phyloP scores from a whole-genome alignment of 768 basidiomycete species.

The Ramaria rubella region DNA sequence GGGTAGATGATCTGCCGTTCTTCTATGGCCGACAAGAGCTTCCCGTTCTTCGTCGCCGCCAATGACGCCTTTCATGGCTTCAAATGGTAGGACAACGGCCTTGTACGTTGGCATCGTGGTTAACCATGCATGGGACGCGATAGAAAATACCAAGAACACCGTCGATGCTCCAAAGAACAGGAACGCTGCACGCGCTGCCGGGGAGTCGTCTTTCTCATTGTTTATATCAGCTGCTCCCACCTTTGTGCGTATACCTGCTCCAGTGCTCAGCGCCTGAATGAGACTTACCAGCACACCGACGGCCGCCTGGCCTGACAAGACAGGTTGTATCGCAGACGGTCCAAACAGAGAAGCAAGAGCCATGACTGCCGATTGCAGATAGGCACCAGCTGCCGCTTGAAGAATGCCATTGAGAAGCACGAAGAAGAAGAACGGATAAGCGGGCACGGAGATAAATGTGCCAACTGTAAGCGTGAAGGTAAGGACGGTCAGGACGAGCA shows the following conservation, averaged over 20 bases:
- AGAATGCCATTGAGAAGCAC: slow-evolving; percentile 52
- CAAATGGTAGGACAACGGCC: slow-evolving; percentile 41
- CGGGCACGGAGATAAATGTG: slow-evolving; percentile 49
- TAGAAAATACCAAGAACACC: slow-evolving; percentile 50
- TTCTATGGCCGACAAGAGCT: slow-evolving; percentile 30
- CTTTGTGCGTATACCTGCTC: slow-evolving; percentile 42
- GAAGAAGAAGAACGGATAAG: slow-evolving; percentile 58
- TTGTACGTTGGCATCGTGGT: slow-evolving; percentile 54
- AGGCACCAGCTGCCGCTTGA: slow-evolving; percentile 61
- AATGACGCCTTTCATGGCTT: slow-evolving; percentile 27
- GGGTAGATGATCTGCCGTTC: slow-evolving; percentile 11
- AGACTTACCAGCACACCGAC: slow-evolving; percentile 75
- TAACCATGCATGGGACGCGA: slow-evolving; percentile 52
- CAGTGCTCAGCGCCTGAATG: slow-evolving; percentile 65
- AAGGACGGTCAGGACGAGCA: slow-evolving; percentile 44
- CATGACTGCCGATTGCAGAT: slow-evolving; percentile 69
- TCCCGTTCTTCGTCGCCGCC: slow-evolving; percentile 27
- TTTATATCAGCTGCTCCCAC: slow-evolving; percentile 16
- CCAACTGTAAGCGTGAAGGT: slow-evolving; percentile 57
- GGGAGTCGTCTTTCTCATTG: slow-evolving; percentile 20
- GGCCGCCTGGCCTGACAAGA: slow-evolving; percentile 82
- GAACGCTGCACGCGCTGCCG: slow-evolving; percentile 59
- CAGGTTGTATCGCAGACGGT: slow-evolving; percentile 58
- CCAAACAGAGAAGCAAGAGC: slow-evolving; percentile 83
- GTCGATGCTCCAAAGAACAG: slow-evolving; percentile 70